Evolutionary conservation across 805 yeast genomes (phyloP).

Genomic region (Candida boidinii): DNA sequence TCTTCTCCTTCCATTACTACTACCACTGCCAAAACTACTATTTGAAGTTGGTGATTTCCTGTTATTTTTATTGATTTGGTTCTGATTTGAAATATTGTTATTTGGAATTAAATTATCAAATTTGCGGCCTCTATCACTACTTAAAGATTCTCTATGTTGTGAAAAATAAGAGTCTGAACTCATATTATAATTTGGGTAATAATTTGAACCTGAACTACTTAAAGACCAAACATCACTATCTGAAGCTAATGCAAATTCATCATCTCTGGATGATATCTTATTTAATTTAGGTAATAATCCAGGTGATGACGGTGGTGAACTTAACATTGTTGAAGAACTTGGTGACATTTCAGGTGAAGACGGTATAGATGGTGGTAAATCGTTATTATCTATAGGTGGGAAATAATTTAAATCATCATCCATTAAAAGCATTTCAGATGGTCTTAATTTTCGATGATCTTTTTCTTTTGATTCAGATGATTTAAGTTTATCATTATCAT

Average conservation of each 20-base stretch:
- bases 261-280: slow-evolving; percentile 13
- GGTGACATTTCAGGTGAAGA: slow-evolving; percentile 12
- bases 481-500: no score
- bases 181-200: slow-evolving; percentile 13
- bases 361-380: no score
- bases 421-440: no score
- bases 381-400: no score
- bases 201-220: slow-evolving; percentile 11
- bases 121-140: slow-evolving; percentile 12
- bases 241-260: slow-evolving; percentile 23
- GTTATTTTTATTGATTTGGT: no score
- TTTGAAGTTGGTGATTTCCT: no score
- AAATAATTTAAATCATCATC: no score
- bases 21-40: no score
- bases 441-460: no score
- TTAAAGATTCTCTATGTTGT: slow-evolving; percentile 20
- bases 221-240: slow-evolving; percentile 23
- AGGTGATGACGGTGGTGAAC: slow-evolving; percentile 24
- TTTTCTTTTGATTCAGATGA: no score
- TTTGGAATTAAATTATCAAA: slow-evolving; percentile 3
- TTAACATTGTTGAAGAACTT: slow-evolving; percentile 1
- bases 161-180: slow-evolving; percentile 26
- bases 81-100: no score
- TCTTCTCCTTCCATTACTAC: slow-evolving; percentile 14
- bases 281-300: slow-evolving; percentile 16